A percentile compares a stretch with the other conserved stretches of the same genome.
Conservation (phyloP, 1,284 basidiomycete genomes). For the Termitomyces sp. region DNA sequence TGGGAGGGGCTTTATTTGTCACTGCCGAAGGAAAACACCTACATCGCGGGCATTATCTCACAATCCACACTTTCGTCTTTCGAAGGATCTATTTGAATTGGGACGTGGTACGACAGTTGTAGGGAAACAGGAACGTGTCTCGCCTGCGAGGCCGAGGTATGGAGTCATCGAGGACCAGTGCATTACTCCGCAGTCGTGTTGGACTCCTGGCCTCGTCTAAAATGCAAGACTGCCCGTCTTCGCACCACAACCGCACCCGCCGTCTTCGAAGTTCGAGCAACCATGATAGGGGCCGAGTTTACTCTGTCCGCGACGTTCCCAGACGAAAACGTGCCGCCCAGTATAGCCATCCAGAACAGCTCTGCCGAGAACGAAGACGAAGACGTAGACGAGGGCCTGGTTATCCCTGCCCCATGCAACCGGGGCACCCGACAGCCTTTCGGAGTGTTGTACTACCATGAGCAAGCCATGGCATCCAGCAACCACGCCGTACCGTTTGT, state of each 20-base stretch:
- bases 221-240: background rate
- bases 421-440: slow-evolving; percentile 3
- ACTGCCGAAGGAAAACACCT: background rate
- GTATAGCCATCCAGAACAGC: background rate
- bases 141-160: background rate
- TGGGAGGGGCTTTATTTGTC: slow-evolving; percentile 2
- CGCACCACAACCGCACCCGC: background rate
- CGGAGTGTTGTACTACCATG: slow-evolving; percentile 1
- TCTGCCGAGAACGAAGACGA: background rate
- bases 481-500: background rate
- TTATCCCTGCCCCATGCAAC: slow-evolving; percentile 1
- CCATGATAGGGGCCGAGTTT: background rate
- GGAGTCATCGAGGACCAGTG: slow-evolving; percentile 2
- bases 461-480: background rate
- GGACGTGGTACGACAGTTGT: background rate
- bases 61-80: background rate
- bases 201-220: background rate
- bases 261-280: slow-evolving; percentile 9
- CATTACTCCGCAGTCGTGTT: background rate
- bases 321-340: slow-evolving; percentile 3
- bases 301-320: background rate
- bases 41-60: background rate
- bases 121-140: background rate
- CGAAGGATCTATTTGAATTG: background rate
- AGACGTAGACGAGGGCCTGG: background rate